Evolutionary conservation across 148 eudicot genomes (phyloP), one percentile per base, ranked within the genome.

Genomic region (Spergularia marina): DNA sequence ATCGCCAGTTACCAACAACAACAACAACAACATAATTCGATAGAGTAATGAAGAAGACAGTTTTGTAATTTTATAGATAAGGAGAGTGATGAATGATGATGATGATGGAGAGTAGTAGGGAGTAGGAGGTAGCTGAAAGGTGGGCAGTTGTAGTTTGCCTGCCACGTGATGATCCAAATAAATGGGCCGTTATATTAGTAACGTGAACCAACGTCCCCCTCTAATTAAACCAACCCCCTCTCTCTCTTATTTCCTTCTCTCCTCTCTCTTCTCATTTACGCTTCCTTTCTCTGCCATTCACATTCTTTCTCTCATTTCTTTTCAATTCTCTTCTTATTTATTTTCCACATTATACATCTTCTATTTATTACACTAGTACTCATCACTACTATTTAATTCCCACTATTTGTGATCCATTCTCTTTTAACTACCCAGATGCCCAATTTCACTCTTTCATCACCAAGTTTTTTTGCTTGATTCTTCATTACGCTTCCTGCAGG

Each of bases 121-220:
- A 44, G 71, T 52, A 60, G 53, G 17, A 73, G 69, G 79, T 77
- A 77, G 79, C 74, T 77, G 79, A 67, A 59, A 65, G 78, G 82
- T 68, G 62, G 83, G 80, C 69, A 77, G 75, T 63, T 80, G 76
- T 30, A 54, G 12, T 1, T 47, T 4, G 54, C 71, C 30, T 0
- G 15, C 25, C 41, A 70, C 60, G 65, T 55, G 73, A 56, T 9
- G 57, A 66, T 47, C 77, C 79, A 81, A 72, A 72, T 76, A 72
- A 81, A 71, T 81, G 68, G 62, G 83, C 52, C 68, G 60, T 66
- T 58, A 58, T 57, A 58, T 40, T 40, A 34, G 51, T 44, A 12
- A 70, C 57, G 64, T 78, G 65, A 55, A 25, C 13, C 0, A 67
- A 60, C 65, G 39, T 21, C 23, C 56, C 61, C 79, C 83, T 76